Evolutionary conservation across 2,329 filamentous ascomycete species (phyloP), one percentile per base, ranked within the genome.

Genomic region (Exophiala spinifera): DNA sequence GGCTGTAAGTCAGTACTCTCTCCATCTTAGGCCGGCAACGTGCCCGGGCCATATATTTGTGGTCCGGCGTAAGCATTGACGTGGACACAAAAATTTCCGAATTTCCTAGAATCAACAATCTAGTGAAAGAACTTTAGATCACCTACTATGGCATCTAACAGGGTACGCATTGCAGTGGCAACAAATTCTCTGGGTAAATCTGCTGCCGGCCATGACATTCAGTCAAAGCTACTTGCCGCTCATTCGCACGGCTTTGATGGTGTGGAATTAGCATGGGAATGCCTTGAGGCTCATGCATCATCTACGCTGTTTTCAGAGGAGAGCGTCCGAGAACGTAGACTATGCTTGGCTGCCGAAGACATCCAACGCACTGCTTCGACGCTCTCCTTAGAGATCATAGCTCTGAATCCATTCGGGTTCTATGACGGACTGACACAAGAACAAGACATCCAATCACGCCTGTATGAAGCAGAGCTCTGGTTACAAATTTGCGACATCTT

Each of bases 241-340:
- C 74, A 79, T 3, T 74, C 76, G 50, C 77, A 86, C 62, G 84
- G 84, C 15, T 83, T 89, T 66, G 69, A 78, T 53, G 87, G 86
- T 51, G 80, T 91, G 60, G 88, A 91, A 67, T 76, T 90, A 17
- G 90, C 89, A 73, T 84, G 86, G 69, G 87, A 91, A 66, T 88
- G 91, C 67, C 77, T 91, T 2, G 73, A 81, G 54, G 81, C 84
- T 64, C 65, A 86, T 15, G 46, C 46, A 40, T 21, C 15, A 14
- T 25, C 36, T 15, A 20, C 17, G 6, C 13, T 4, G 3, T 49
- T 40, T 23, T 33, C 33, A n/a, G 46, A 23, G 11, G 17, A 40
- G 10, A 47, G 2, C 48, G 59, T n/a, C 61, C 21, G 60, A 62
- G 50, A 63, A 64, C 51, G 36, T 60, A 19, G 58, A 59, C 40